Conservation (phyloP, 2,329 filamentous ascomycete genomes). For the Arthrocladium fulminans region DNA sequence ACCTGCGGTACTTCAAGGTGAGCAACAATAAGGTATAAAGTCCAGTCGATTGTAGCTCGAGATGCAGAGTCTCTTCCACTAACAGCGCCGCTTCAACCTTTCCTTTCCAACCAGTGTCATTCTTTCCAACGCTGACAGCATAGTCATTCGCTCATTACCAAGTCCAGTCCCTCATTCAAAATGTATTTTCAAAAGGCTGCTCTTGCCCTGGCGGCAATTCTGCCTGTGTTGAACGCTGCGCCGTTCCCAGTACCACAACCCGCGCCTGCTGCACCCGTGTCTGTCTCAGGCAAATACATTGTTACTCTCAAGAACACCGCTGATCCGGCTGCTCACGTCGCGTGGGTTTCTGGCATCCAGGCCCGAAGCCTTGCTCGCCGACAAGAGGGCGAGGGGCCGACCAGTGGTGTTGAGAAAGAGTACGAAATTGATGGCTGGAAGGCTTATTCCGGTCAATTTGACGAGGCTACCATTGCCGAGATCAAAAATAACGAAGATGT, state of each 20-base stretch:
- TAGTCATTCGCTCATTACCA: not conserved
- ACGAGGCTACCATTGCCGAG: constrained; percentile 33
- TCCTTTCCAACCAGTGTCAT: not conserved
- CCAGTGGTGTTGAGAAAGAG: constrained; percentile 32
- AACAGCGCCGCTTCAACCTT: not conserved
- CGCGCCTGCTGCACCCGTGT: constrained; percentile 6
- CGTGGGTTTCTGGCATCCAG: constrained; percentile 32
- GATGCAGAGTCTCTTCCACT: not conserved
- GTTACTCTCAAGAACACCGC: constrained; percentile 26
- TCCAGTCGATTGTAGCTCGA: not conserved
- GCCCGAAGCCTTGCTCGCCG: constrained; percentile 30
- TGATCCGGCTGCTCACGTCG: constrained; percentile 26
- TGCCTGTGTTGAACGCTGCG: constrained; percentile 6
- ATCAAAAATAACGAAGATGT: constrained; percentile 31
- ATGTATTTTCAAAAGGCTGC: constrained; percentile 6
- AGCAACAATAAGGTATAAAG: constrained; percentile 4
- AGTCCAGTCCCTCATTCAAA: constrained; percentile 1
- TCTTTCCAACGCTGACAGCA: not conserved
- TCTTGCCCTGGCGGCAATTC: constrained; percentile 6
- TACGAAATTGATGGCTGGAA: constrained; percentile 37
- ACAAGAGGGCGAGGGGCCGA: constrained; percentile 19
- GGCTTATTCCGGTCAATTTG: constrained; percentile 38
- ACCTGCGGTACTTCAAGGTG: not conserved
- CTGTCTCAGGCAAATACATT: constrained; percentile 23
- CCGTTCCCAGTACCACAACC: constrained; percentile 3